Percentiles rank a stretch among this genome's conserved stretches.
These are phyloP conservation scores for Arabis alpina DNA, from an alignment of 345 rosid species.

Conservation along the genomic window DNA sequence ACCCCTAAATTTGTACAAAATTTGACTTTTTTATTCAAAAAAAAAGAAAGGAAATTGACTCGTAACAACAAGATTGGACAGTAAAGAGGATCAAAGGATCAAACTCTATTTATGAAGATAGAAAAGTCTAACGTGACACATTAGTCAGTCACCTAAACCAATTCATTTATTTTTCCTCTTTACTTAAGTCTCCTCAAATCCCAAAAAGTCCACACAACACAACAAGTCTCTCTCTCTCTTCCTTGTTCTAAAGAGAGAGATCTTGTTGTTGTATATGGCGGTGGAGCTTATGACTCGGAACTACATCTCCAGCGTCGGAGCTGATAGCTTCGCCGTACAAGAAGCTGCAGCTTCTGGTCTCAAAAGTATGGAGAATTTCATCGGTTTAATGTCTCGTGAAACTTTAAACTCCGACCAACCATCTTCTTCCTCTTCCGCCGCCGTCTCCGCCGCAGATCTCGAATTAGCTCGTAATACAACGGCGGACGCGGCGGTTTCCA, in stretches of 20 bases:
- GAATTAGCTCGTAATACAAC: conserved; percentile 60
- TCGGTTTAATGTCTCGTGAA: conserved; percentile 67
- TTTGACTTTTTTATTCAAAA: conserved; percentile 10
- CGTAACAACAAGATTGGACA: conserved; percentile 7
- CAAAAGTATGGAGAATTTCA: conserved; percentile 75
- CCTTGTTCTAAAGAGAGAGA: not conserved
- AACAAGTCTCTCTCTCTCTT: conserved; percentile 21
- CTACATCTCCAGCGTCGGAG: conserved; percentile 43
- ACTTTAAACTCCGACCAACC: conserved; percentile 36
- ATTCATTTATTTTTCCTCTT: not conserved
- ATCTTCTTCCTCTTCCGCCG: conserved; percentile 39
- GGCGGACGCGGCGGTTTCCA: conserved; percentile 76
- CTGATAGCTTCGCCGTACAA: conserved; percentile 55
- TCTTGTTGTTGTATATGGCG: conserved; percentile 33
- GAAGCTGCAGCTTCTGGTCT: conserved; percentile 93
- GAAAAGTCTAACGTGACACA: conserved; percentile 36
- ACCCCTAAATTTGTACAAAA: conserved; percentile 10
- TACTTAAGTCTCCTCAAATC: conserved; percentile 28
- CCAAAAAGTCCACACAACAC: conserved; percentile 38
- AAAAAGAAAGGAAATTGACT: conserved; percentile 9
- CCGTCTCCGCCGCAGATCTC: conserved; percentile 45
- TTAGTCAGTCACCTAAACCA: conserved; percentile 40
- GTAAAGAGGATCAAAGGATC: not conserved
- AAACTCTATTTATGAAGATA: conserved; percentile 21
- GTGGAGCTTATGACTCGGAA: conserved; percentile 47